phyloP scores from a whole-genome alignment of 768 basidiomycete genomes.

The Ephemerocybe angulata region DNA sequence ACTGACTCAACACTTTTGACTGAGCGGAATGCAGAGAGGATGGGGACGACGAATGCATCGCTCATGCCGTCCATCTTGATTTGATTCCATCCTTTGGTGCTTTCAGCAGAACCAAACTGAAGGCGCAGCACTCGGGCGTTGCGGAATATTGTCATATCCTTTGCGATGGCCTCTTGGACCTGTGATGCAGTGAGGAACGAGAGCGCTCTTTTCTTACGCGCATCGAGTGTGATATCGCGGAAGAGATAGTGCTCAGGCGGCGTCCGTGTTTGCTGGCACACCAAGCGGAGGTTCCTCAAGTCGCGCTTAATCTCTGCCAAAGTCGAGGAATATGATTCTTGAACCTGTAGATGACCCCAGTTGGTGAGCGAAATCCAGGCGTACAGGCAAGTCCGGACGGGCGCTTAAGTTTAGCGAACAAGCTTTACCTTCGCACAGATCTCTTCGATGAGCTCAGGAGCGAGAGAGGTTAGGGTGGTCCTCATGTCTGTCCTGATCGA shows the following conservation, averaged over 20 bases:
- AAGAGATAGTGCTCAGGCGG: background rate
- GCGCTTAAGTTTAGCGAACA: background rate
- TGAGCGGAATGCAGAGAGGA: background rate
- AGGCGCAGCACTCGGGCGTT: slow-evolving; percentile 1
- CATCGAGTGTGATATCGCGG: slow-evolving; percentile 1
- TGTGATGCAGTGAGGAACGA: background rate
- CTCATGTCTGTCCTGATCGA: too few species aligned
- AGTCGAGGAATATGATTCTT: background rate
- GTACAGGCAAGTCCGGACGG: background rate
- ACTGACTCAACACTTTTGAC: slow-evolving; percentile 4
- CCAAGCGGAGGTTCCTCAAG: background rate
- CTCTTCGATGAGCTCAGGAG: background rate
- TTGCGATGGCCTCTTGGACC: background rate
- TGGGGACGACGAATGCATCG: background rate
- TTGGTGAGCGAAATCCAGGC: background rate
- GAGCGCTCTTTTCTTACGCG: background rate
- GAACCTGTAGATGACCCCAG: too few species aligned
- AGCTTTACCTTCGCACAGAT: background rate
- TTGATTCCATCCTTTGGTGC: background rate
- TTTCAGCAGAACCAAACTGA: background rate
- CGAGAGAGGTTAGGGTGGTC: background rate
- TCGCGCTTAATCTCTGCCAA: background rate
- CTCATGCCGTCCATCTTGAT: slow-evolving; percentile 8
- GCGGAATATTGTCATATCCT: background rate
- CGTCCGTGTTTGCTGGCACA: background rate